Evolutionary conservation across 169 alveolate genomes (phyloP).

Genomic region (Cyclospora cayetanensis): DNA sequence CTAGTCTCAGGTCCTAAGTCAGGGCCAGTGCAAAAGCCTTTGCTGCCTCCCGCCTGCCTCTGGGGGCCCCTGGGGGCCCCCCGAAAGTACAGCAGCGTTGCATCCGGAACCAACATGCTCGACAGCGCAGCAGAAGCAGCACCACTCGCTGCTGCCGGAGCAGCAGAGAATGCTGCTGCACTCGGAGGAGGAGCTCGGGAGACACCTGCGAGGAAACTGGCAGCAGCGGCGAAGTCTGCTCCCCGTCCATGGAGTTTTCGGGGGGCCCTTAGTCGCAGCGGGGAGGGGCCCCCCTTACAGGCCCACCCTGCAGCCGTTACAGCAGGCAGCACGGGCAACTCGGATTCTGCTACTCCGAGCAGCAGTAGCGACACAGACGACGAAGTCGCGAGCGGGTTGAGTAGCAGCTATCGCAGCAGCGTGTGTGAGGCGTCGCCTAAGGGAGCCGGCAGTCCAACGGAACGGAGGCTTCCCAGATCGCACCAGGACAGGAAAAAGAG

Average conservation of each 20-base stretch:
- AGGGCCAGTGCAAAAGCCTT: too few species aligned
- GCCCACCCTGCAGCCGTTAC: conserved; percentile 46
- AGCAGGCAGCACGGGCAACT: background rate
- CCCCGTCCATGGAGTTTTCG: conserved; percentile 55
- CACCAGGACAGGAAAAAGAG: conserved; percentile 22
- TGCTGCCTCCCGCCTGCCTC: too few species aligned
- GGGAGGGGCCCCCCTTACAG: conserved; percentile 38
- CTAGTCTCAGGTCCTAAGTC: too few species aligned
- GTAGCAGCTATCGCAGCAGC: conserved; percentile 37
- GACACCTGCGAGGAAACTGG: conserved; percentile 33
- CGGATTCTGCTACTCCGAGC: conserved; percentile 48
- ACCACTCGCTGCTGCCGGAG: conserved; percentile 16
- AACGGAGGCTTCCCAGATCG: too few species aligned
- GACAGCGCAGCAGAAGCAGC: background rate
- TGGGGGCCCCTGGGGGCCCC: conserved; percentile 65
- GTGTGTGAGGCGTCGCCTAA: background rate
- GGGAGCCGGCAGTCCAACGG: background rate
- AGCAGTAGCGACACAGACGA: conserved; percentile 45
- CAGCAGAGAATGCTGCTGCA: conserved; percentile 35
- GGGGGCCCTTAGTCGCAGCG: conserved; percentile 66
- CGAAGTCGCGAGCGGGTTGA: background rate
- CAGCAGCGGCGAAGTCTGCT: conserved; percentile 55
- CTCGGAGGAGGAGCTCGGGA: too few species aligned
- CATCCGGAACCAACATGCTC: conserved; percentile 5
- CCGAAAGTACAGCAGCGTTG: conserved; percentile 32